Evolutionary conservation across 2,329 filamentous ascomycete genomes (phyloP).

Genomic region (Microcyclosporella mali): DNA sequence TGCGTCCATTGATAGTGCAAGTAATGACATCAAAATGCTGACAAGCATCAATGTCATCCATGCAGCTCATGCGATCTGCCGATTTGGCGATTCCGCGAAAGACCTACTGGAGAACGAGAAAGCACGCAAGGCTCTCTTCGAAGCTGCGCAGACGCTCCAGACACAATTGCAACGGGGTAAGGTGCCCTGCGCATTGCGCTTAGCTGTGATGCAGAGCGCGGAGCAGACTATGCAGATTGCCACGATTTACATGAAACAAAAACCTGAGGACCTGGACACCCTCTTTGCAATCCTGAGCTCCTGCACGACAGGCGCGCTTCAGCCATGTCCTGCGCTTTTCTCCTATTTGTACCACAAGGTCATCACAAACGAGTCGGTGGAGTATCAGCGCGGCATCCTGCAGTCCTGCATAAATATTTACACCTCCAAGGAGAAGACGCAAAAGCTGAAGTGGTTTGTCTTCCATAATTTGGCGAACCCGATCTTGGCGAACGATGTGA

Average conservation of each 20-base stretch:
- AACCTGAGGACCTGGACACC: constrained; percentile 60
- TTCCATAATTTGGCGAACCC: constrained; percentile 92
- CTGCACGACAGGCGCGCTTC: constrained; percentile 76
- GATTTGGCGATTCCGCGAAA: constrained; percentile 55
- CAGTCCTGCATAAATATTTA: constrained; percentile 85
- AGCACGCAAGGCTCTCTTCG: constrained; percentile 54
- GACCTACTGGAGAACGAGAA: constrained; percentile 58
- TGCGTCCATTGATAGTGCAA: constrained; percentile 42
- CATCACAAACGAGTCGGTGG: constrained; percentile 75
- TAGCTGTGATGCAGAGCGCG: constrained; percentile 81
- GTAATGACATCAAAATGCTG: constrained; percentile 61
- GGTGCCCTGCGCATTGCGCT: constrained; percentile 64
- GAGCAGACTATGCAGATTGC: constrained; percentile 84
- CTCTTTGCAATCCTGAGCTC: constrained; percentile 80
- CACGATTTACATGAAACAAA: constrained; percentile 68
- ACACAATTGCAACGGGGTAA: constrained; percentile 62
- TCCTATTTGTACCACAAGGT: constrained; percentile 80
- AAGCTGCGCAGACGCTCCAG: constrained; percentile 72
- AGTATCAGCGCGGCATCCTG: constrained; percentile 77
- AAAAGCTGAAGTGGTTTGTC: constrained; percentile 88
- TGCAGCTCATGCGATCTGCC: constrained; percentile 70
- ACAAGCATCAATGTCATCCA: constrained; percentile 84
- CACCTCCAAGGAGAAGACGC: constrained; percentile 67
- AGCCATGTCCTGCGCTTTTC: constrained; percentile 66
- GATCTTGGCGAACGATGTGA: constrained; percentile 92